Base-by-base conservation (phyloP, 768 basidiomycete genomes). In the Pisolithus albus region DNA sequence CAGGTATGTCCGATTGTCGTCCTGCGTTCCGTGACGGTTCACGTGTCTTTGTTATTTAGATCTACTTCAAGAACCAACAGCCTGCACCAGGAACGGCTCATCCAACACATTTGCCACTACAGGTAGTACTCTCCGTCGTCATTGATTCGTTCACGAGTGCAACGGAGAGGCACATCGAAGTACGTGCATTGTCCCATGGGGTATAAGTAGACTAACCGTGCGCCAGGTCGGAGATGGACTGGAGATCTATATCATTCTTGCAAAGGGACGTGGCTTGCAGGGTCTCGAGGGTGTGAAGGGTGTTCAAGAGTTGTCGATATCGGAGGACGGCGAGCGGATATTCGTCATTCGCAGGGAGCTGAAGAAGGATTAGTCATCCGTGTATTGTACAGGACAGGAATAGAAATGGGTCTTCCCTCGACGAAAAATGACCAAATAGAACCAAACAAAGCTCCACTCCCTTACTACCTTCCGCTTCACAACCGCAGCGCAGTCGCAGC, bases 101-200 rank as follows among this genome's bases (percentile, higher is more conserved):
- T 61, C 92, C 95, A 19, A 72, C 74, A 39, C 88, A 94, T 70
- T 73, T 98, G 40, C 87, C 93, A 15, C 75, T 99, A 52, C 64
- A 76, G 21, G 82, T 82, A 10, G 92, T 97, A 7, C 73, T 96
- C 49, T 73, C 81, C 28, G 81, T 99, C 65, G 91, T 97, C 60
- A 88, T 92, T 54, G 95, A 99, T 73, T 90, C 92, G 8, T 99
- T 98, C 70, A 95, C 94, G 24, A 82, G 90, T 58, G 96, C 96
- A 24, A 98, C 96, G 13, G 96, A 99, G 72, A 83, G 96, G 57
- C 95, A 98, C 70, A 98, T 98, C 64, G 94, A 98, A 82, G 89
- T 89, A 55, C 55, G 75, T 61, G 24, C 50, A 10, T 30, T 46
- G 32, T 11, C n/a, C 43, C 5, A 39, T 55, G 40, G 51, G 30